Base-by-base conservation (phyloP, 192 early-diverging fungal genomes). In the Coemansia sp. region DNA sequence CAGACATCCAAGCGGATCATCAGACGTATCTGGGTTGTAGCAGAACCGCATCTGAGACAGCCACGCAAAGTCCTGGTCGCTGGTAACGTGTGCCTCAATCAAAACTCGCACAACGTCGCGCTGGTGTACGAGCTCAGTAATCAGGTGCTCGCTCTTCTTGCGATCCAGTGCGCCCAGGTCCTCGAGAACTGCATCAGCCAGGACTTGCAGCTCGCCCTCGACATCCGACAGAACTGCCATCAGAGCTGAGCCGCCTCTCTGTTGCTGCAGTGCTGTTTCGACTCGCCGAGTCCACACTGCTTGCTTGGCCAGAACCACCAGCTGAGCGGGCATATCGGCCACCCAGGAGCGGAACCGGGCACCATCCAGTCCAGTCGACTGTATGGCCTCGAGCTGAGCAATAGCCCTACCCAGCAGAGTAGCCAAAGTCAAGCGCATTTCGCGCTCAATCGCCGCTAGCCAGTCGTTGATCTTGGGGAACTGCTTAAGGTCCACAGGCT, bases 101-200 rank as follows among this genome's bases (percentile, higher is more conserved):
- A 98, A 80, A 46, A 85, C 74, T 34, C 96, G 89, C 15, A 95
- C 85, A 19, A 96, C 88, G 85, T 99, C 97, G 41, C 97, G 88
- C 84, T 99, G 94, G 82, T 99, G 98, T 12, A 99, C 97, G 41
- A 98, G 88, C 81, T 99, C 98, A 5, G 98, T 99, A 63, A 99
- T 95, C 68, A 99, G 76, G 60, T 97, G 95, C 82, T 99, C 98
- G 74, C 95, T 94, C 82, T 99, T 99, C 60, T 91, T 89, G 60
- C 98, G 92, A 65, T 87, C 85, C 45, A 98, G 88, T 12, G 91
- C 71, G 0, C 85, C 76, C 69, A 99, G 81, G 68, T 98, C 96
- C 62, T 89, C 82, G 4, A 99, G 85, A 14, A 99, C 97, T 62
- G 97, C 87, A 62, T 95, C 94, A 0, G 98, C 97, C 31, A 99